Conservation (phyloP, 805 yeast species). For the Saccharomyces jurei region DNA sequence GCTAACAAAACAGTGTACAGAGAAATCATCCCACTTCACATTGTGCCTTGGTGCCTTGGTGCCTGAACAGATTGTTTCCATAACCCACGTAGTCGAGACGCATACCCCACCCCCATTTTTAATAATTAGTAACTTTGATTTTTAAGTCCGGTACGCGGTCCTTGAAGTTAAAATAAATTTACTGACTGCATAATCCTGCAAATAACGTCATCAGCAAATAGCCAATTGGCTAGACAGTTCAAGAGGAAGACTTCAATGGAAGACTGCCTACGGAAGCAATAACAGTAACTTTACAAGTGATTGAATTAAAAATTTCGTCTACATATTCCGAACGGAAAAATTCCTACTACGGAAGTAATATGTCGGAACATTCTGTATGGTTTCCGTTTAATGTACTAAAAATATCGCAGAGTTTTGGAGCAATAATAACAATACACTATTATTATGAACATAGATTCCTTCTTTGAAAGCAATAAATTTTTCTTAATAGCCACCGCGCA, state of each 20-base stretch:
- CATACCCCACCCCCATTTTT: background rate
- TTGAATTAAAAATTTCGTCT: too few species aligned
- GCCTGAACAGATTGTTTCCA: background rate
- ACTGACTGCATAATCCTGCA: background rate
- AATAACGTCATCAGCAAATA: background rate
- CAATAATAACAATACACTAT: too few species aligned
- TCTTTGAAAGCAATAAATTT: too few species aligned
- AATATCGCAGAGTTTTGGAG: too few species aligned
- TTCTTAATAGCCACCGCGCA: too few species aligned
- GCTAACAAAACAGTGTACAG: background rate
- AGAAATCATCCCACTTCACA: background rate
- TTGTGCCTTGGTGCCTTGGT: background rate
- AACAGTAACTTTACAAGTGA: background rate
- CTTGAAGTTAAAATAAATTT: background rate
- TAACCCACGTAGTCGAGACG: background rate
- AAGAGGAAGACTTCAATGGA: background rate
- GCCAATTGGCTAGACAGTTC: background rate
- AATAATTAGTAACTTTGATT: background rate
- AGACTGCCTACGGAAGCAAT: too few species aligned
- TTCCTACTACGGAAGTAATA: too few species aligned
- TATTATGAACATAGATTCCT: too few species aligned
- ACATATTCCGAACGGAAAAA: too few species aligned
- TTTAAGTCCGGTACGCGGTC: background rate
- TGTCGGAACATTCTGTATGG: too few species aligned
- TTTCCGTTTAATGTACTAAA: too few species aligned